phyloP scores from a whole-genome alignment of 768 basidiomycete species.

The Mycena floridula region DNA sequence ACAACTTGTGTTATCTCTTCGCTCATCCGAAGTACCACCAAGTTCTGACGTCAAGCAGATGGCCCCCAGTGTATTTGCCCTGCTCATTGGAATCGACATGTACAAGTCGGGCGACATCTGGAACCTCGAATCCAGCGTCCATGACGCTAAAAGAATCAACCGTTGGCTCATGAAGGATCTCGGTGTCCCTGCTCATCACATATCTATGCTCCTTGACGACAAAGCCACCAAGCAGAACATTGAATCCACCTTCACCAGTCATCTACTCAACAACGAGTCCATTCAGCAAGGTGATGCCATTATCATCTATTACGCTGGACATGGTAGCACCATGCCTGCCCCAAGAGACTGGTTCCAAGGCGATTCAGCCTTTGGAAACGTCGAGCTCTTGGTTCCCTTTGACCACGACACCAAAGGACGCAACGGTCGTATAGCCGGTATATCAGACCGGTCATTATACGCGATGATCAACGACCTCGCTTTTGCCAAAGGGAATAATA shows the following conservation, averaged over 20 bases:
- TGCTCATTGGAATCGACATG: conserved; percentile 63
- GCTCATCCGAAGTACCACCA: too few relatives aligned
- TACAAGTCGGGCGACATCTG: conserved; percentile 56
- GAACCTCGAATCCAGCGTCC: conserved; percentile 61
- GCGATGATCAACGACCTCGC: conserved; percentile 56
- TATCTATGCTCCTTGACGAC: conserved; percentile 49
- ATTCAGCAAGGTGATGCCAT: conserved; percentile 61
- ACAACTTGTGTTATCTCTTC: too few relatives aligned
- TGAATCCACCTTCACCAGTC: conserved; percentile 53
- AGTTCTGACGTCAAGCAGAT: conserved; percentile 29
- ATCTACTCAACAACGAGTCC: conserved; percentile 54
- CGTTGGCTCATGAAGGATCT: conserved; percentile 53
- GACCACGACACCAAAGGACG: conserved; percentile 51
- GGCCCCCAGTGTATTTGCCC: conserved; percentile 49
- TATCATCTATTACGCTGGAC: conserved; percentile 69
- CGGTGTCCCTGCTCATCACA: conserved; percentile 51
- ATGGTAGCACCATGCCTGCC: conserved; percentile 53
- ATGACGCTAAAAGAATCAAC: conserved; percentile 54
- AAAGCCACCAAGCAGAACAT: conserved; percentile 58
- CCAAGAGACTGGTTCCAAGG: conserved; percentile 55
- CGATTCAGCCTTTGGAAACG: conserved; percentile 26
- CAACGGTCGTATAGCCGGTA: conserved; percentile 48
- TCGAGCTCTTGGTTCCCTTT: conserved; percentile 60
- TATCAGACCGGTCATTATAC: conserved; percentile 61
- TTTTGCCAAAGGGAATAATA: conserved; percentile 57